phyloP scores from a whole-genome alignment of 257 asterid species.

The Solanum okadae region DNA sequence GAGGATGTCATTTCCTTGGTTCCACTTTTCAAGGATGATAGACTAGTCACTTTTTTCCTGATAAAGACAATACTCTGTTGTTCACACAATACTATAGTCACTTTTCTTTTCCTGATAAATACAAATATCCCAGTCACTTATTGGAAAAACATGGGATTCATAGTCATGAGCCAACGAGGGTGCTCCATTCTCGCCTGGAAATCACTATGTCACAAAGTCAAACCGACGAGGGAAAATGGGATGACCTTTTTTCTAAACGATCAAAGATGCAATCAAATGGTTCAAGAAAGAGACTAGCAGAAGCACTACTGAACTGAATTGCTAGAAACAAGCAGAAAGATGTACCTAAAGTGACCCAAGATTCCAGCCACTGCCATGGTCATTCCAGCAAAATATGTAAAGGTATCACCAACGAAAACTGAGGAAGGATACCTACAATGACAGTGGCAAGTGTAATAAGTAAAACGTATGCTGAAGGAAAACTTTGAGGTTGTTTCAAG shows the following conservation, averaged over 20 bases:
- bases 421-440: slow-evolving; percentile 74
- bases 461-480: background rate
- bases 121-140: background rate
- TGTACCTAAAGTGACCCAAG: slow-evolving; percentile 80
- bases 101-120: background rate
- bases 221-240: background rate
- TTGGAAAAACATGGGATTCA: background rate
- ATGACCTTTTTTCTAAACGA: background rate
- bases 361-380: slow-evolving; percentile 89
- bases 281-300: background rate
- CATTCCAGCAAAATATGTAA: slow-evolving; percentile 90
- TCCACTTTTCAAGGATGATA: background rate
- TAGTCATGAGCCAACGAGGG: background rate
- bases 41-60: background rate
- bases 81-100: background rate
- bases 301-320: background rate
- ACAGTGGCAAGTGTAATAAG: background rate
- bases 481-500: background rate
- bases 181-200: background rate
- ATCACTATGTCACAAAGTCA: background rate
- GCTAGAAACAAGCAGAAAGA: background rate
- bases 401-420: slow-evolving; percentile 83
- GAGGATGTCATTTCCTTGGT: background rate
- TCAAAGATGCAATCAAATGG: background rate
- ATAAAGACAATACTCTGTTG: background rate